These are phyloP conservation scores for Vicia villosa DNA, from an alignment of 306 rosid genomes.

Conservation along the genomic window DNA sequence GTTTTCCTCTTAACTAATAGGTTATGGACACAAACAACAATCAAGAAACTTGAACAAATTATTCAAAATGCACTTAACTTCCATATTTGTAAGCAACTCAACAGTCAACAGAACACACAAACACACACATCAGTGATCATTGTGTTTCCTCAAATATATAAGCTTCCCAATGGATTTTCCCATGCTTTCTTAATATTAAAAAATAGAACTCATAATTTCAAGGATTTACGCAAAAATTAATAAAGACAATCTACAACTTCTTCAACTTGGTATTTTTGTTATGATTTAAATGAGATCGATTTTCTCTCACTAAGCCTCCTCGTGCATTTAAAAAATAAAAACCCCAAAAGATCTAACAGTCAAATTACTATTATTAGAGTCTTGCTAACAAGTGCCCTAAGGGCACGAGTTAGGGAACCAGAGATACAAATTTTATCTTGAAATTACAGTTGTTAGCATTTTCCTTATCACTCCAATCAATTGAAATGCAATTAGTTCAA, in stretches of 20 bases:
- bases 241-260: neutral
- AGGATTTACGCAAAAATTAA: neutral
- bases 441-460: too few relatives aligned
- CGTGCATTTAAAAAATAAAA: neutral
- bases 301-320: neutral
- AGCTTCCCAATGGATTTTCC: neutral
- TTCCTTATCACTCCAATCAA: neutral
- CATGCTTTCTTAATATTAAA: neutral
- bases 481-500: neutral
- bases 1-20: neutral
- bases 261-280: neutral
- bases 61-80: constrained; percentile 7
- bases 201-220: neutral
- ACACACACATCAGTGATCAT: neutral
- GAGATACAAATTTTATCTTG: too few relatives aligned
- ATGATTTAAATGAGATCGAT: neutral
- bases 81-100: neutral
- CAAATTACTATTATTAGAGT: neutral
- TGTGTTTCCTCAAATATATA: constrained; percentile 12
- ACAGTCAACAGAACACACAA: neutral
- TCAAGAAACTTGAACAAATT: neutral
- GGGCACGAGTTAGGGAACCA: too few relatives aligned
- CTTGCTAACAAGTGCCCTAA: too few relatives aligned
- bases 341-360: neutral
- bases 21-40: neutral